Evolutionary conservation across 768 basidiomycete species (phyloP), one percentile per base, ranked within the genome.

Genomic region (Sporobolomyces pararoseus): DNA sequence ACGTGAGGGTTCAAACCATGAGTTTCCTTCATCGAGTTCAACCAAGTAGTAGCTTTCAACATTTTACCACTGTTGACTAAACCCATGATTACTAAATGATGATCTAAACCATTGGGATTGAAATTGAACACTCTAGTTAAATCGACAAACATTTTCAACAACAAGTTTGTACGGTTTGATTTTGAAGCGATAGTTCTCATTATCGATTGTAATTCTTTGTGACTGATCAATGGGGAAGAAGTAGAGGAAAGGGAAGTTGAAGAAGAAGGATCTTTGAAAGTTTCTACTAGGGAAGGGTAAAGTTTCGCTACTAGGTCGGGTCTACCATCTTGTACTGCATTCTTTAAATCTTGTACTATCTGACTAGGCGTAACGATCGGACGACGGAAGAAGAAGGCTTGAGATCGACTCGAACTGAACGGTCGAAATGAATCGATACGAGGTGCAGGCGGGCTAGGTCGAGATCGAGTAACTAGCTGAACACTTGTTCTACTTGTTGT

Each of bases 61-160:
- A 52, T 39, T 21, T 51, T 46, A 49, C 47, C 71, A 5, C 34
- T 2, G n/a, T 29, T 16, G 27, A 19, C 42, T 34, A 75, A 29
- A 1, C 44, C 68, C 12, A 37, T 21, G 13, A 75, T 46, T 54
- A 75, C 53, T 61, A 64, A 21, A 32, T 72, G 68, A 60, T 75
- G 74, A 49, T 71, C 74, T 29, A 17, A 13, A 23, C 37, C 47
- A 13, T 32, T 5, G 17, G 6, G 49, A 2, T 0, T 0, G 21
- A 53, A 47, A 19, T 34, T 44, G 52, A 60, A 60, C 23, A 35
- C 13, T 7, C 27, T 3, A 7, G 54, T 12, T 17, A 66, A n/a
- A 61, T 71, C 74, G 31, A 57, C 53, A 57, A 72, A 75, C 39
- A 75, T 67, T 21, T 46, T 53, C 10, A 59, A 55, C 7, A 46